Evolutionary conservation across 495 filamentous ascomycete genomes (phyloP).

Genomic region (Hypoxylon lienhwacheense): DNA sequence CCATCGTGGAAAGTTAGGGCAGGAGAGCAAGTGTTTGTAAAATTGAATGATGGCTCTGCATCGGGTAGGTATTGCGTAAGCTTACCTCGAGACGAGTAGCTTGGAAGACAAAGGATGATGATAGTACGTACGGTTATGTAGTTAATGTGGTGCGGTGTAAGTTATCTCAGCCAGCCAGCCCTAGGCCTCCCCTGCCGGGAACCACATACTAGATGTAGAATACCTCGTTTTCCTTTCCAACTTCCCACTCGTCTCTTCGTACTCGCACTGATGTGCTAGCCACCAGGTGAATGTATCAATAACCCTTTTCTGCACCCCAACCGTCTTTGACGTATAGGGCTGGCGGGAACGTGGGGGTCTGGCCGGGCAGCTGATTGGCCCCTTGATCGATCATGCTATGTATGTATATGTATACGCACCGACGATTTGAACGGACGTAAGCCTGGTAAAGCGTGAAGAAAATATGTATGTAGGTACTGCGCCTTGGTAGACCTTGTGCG

Average conservation of each 20-base stretch:
- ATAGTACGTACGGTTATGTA: neutral
- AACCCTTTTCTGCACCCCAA: neutral
- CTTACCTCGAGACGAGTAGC: neutral
- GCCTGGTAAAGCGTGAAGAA: slow-evolving; percentile 1
- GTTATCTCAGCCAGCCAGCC: no score
- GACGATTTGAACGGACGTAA: neutral
- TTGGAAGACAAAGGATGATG: neutral
- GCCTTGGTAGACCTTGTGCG: no score
- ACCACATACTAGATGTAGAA: no score
- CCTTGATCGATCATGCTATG: neutral
- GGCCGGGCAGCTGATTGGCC: neutral
- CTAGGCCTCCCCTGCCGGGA: no score
- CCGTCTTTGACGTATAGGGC: slow-evolving; percentile 27
- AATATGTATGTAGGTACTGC: no score
- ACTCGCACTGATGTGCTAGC: neutral
- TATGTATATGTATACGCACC: neutral
- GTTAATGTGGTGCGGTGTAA: no score
- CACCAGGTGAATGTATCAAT: neutral
- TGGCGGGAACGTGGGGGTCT: slow-evolving; percentile 15
- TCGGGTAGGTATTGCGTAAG: slow-evolving; percentile 12
- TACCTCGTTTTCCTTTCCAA: slow-evolving; percentile 1
- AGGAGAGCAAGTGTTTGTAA: no score
- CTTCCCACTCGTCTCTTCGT: neutral
- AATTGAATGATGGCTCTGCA: slow-evolving; percentile 6
- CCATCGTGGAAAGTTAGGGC: slow-evolving; percentile 6